Evolutionary conservation across 2,329 filamentous ascomycete genomes (phyloP), one percentile per base, ranked within the genome.

Genomic region (Myriosclerotinia duriaeana): DNA sequence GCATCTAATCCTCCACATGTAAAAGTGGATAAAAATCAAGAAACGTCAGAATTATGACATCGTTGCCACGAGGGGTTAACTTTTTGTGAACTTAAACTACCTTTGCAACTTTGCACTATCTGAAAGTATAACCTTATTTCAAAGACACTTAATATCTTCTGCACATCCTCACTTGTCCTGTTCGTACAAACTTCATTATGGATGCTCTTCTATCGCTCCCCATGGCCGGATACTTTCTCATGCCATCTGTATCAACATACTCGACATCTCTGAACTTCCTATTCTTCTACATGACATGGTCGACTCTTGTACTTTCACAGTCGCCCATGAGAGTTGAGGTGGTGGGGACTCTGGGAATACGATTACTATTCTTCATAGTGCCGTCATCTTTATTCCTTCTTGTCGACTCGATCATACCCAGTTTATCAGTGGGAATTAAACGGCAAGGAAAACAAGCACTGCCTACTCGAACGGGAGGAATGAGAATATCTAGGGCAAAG

Each of bases 281-380:
- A 69, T 93, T 96, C 81, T 95, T 97, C 78, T 94, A 93, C 77
- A 85, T 96, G 80, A 94, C 91, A 73, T 96, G 92, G 65, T 66
- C 65, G 17, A 66, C 65, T 20, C 59, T 97, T 42, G 87, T 96
- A 50, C 81, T 94, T 3, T 90, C 89, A 8, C 90, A 96, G 73
- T 83, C 89, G 0, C 87, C 91, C 0, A 80, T 95, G 20, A 85
- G 86, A 67, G 86, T 97, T 66, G 92, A 96, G 76, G 76, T 95
- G 1, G 80, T 90, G 63, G 91, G 88, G 65, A 88, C 89, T 0
- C 76, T 91, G 6, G 84, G 85, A 34, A 80, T 93, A 59, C 88
- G 91, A 53, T 67, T 88, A 12, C 71, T 91, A 5, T 87, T 93
- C 73, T 96, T 88, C 78, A 79, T 95, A 2, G 64, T 91, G 0